Base-by-base conservation (phyloP, 1,139 yeast genomes). In the Kodamaea sp. region DNA sequence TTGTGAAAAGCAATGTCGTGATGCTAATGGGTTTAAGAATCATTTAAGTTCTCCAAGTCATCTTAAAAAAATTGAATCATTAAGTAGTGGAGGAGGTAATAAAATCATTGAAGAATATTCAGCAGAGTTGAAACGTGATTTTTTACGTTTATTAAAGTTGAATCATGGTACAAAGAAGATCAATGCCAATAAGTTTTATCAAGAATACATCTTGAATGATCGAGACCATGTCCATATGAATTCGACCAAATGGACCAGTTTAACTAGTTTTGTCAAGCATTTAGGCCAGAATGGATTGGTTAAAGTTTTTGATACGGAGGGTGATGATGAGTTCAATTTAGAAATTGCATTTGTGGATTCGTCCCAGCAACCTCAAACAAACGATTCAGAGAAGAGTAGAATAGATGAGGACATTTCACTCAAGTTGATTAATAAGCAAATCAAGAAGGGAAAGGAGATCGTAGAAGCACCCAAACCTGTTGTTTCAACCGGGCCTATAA, bases 1-100 rank as follows among this genome's bases (percentile, higher is more conserved):
- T 2, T 92, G 99, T 54, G 78, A 75, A 54, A 88, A 90, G 55
- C 99, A 92, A 63, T 90, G 97, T 58, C 70, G 97, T 39, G 99
- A 94, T 58, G 92, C 86, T 47, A 92, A 92, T 62, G 99, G 98
- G 27, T 92, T 86, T 66, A 83, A 84, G 55, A 85, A 92, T 56
- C 99, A 92, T 60, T 70, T 83, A 12, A 73, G 74, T 45, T 82
- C 95, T 10, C 89, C 87, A 32, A 73, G 86, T 1, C 99, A 92
- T 58, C 63, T 75, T 36, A 75, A 78, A 24, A 77, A 77, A 41
- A 75, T 47, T 37, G 46, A 58, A 67, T 68, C 53, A 36, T 40
- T 59, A 6, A 58, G 64, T 38, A 62, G 63, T 11, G 73, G 79
- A 1, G 60, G 48, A 9, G 62, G 71, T 1, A 54, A 55, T 3